Conservation (phyloP, 371 early-diverging fungal genomes). For the Enterospora canceri region DNA sequence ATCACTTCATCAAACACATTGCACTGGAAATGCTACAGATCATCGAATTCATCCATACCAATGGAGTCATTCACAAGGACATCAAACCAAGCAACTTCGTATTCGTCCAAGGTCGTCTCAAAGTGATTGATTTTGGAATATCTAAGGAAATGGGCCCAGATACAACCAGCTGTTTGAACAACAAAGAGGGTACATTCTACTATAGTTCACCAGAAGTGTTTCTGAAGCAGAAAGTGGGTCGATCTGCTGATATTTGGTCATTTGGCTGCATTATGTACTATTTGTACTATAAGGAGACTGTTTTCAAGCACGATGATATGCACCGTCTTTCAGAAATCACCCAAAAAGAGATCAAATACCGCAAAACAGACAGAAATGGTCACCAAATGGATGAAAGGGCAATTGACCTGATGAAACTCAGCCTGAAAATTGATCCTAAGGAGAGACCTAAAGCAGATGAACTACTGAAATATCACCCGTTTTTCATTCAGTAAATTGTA, state of each 20-base stretch:
- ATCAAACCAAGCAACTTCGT: slow-evolving; percentile 71
- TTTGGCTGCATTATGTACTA: slow-evolving; percentile 87
- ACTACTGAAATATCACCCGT: slow-evolving; percentile 57
- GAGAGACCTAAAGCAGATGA: slow-evolving; percentile 63
- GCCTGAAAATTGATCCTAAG: slow-evolving; percentile 61
- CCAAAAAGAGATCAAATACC: slow-evolving; percentile 9
- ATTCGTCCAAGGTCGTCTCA: slow-evolving; percentile 49
- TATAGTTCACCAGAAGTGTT: slow-evolving; percentile 92
- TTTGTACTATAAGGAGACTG: slow-evolving; percentile 74
- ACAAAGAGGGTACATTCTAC: slow-evolving; percentile 78
- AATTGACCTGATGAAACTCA: slow-evolving; percentile 25
- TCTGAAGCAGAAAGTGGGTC: slow-evolving; percentile 42
- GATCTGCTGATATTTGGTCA: slow-evolving; percentile 79
- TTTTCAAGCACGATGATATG: slow-evolving; percentile 49
- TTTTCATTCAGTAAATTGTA: background rate
- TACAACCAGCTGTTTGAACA: slow-evolving; percentile 75
- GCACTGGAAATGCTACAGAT: slow-evolving; percentile 70
- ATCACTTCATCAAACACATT: slow-evolving; percentile 18
- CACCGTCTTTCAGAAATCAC: background rate
- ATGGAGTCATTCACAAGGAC: slow-evolving; percentile 77
- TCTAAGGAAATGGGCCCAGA: slow-evolving; percentile 77
- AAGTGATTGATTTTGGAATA: slow-evolving; percentile 90
- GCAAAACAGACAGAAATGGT: background rate
- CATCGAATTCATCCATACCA: slow-evolving; percentile 69
- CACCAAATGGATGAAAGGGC: background rate